phyloP scores from a whole-genome alignment of 768 basidiomycete genomes.

The Mycena vitilis region DNA sequence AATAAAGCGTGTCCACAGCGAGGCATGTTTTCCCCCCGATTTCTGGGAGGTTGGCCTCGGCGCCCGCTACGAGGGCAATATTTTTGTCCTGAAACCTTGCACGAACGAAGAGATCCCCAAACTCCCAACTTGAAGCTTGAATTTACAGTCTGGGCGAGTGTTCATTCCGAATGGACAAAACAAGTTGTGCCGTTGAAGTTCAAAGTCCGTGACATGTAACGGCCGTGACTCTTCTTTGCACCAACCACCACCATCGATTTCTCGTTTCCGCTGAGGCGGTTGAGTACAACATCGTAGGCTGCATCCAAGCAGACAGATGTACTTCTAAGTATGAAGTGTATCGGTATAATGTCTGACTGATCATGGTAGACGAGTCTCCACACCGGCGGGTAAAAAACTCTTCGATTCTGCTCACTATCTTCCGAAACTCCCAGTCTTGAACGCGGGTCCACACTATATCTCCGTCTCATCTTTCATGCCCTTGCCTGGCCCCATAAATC shows the following conservation, averaged over 20 bases:
- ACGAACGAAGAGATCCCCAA: no score
- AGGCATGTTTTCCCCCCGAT: no score
- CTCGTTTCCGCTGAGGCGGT: neutral
- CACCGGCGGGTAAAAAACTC: neutral
- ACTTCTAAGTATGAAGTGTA: constrained; percentile 9
- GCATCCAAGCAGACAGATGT: constrained; percentile 7
- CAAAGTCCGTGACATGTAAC: neutral
- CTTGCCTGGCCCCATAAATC: neutral
- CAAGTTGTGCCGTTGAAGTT: neutral
- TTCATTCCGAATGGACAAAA: no score
- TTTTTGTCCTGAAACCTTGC: no score
- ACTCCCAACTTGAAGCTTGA: no score
- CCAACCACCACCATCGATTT: constrained; percentile 4
- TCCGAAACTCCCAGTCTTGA: neutral
- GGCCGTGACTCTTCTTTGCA: neutral
- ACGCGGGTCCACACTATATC: neutral
- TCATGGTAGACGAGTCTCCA: neutral
- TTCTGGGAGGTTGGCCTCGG: no score
- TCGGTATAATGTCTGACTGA: constrained; percentile 3
- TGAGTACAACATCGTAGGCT: constrained; percentile 8
- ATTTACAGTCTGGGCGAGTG: no score
- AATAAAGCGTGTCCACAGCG: no score
- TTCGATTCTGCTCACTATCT: neutral
- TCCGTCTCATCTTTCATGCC: neutral
- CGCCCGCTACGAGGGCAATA: no score